A percentile compares a stretch with the other conserved stretches of the same genome.
phyloP scores from a whole-genome alignment of 768 basidiomycete species.

The Mycena belliarum region DNA sequence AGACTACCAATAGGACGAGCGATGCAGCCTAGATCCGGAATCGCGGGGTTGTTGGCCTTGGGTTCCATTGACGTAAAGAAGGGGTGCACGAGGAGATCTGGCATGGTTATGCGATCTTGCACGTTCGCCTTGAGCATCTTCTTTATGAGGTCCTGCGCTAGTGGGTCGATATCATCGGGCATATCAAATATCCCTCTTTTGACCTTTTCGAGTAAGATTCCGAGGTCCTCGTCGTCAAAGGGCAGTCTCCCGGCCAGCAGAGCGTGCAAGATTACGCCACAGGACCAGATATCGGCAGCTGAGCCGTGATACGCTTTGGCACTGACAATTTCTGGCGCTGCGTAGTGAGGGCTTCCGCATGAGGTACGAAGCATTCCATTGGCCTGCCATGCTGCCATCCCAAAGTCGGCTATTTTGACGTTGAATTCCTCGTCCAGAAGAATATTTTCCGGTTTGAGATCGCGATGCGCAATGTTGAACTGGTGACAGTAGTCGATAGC shows the following conservation, averaged over 20 bases:
- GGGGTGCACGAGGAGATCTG: slow-evolving; percentile 76
- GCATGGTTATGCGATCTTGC: slow-evolving; percentile 76
- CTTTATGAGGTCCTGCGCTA: slow-evolving; percentile 74
- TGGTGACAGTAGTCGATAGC: slow-evolving; percentile 91
- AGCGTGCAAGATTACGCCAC: slow-evolving; percentile 90
- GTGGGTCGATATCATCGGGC: slow-evolving; percentile 66
- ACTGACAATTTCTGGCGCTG: slow-evolving; percentile 87
- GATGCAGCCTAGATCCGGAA: slow-evolving; percentile 67
- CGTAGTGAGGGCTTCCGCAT: slow-evolving; percentile 95
- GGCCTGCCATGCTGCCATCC: slow-evolving; percentile 94
- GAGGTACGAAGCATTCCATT: slow-evolving; percentile 71
- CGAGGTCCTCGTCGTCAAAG: slow-evolving; percentile 88
- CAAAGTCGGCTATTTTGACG: slow-evolving; percentile 95
- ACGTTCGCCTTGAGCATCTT: slow-evolving; percentile 83
- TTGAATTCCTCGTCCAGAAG: slow-evolving; percentile 81
- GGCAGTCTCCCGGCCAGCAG: slow-evolving; percentile 87
- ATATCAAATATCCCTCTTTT: slow-evolving; percentile 71
- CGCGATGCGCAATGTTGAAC: slow-evolving; percentile 93
- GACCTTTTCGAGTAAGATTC: slow-evolving; percentile 78
- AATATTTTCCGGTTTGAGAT: slow-evolving; percentile 93
- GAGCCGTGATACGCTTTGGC: slow-evolving; percentile 84
- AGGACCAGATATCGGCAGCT: slow-evolving; percentile 95
- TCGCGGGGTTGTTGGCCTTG: slow-evolving; percentile 39
- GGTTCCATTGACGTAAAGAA: slow-evolving; percentile 67
- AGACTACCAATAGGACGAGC: slow-evolving; percentile 63